phyloP scores from a whole-genome alignment of 2,329 filamentous ascomycete genomes.

The Trichophyton rubrum region DNA sequence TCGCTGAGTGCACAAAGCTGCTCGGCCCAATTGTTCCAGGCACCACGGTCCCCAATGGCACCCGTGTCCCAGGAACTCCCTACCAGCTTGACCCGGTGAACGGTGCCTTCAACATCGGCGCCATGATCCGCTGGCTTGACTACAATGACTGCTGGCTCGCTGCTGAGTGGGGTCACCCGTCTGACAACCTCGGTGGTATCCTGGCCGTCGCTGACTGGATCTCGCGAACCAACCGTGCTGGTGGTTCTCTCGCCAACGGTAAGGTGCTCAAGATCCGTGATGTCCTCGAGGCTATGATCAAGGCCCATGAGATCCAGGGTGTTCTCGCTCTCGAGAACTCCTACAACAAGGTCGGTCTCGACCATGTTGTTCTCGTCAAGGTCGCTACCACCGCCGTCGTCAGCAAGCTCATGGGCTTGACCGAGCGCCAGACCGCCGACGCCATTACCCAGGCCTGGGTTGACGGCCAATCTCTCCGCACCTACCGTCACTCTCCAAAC shows the following conservation, averaged over 20 bases:
- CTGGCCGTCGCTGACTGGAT: conserved; percentile 96
- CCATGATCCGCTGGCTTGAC: conserved; percentile 98
- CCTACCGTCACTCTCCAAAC: conserved; percentile 94
- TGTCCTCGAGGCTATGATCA: conserved; percentile 94
- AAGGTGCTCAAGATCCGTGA: conserved; percentile 83
- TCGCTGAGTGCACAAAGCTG: conserved; percentile 91
- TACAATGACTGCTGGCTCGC: conserved; percentile 99
- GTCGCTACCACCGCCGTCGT: conserved; percentile 90
- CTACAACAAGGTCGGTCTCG: conserved; percentile 95
- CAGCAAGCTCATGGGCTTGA: conserved; percentile 85
- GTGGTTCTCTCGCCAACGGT: conserved; percentile 56
- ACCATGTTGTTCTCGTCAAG: conserved; percentile 97
- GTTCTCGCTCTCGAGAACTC: conserved; percentile 95
- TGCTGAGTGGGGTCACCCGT: conserved; percentile 97
- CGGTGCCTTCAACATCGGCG: conserved; percentile 96
- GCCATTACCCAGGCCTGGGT: conserved; percentile 96
- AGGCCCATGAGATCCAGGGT: conserved; percentile 97
- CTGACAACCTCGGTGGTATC: conserved; percentile 94
- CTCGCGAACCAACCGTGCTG: conserved; percentile 81
- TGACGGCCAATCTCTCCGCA: conserved; percentile 88
- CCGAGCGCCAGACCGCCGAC: conserved; percentile 81
- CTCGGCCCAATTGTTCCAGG: conserved; percentile 85
- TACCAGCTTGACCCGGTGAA: conserved; percentile 93
- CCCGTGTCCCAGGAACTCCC: conserved; percentile 78
- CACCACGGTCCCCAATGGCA: conserved; percentile 81